A percentile compares a stretch with the other conserved stretches of the same genome.
Evolutionary conservation across 1,284 basidiomycete genomes (phyloP).

Genomic region (Filobasidium uniguttulatum): DNA sequence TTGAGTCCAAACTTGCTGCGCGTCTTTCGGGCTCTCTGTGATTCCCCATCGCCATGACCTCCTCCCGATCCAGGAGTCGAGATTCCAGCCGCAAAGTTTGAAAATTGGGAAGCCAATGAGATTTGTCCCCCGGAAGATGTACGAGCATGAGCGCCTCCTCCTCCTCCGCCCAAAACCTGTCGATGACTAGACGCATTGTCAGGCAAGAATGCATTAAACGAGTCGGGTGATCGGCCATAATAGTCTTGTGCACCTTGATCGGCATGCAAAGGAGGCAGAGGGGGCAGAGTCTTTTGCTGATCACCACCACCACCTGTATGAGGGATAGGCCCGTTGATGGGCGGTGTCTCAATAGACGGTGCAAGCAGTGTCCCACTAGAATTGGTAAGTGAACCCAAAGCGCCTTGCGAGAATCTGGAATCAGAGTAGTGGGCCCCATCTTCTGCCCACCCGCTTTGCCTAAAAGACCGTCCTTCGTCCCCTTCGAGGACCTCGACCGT

Average conservation of each 20-base stretch:
- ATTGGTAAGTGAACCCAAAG: conserved; percentile 1
- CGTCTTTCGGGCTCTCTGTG: neutral
- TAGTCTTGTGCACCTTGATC: neutral
- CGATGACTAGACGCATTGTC: neutral
- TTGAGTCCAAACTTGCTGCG: conserved; percentile 5
- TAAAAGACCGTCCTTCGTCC: neutral
- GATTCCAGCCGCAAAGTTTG: too few species aligned
- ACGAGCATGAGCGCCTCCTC: neutral
- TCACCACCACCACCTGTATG: neutral
- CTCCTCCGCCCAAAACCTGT: neutral
- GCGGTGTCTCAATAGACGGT: conserved; percentile 7
- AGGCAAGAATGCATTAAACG: conserved; percentile 1
- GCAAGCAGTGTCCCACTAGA: conserved; percentile 6
- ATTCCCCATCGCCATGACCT: neutral
- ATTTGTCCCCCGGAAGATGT: conserved; percentile 2
- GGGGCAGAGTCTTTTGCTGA: conserved; percentile 7
- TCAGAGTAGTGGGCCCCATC: neutral
- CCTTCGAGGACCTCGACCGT: conserved; percentile 4
- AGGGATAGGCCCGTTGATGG: neutral
- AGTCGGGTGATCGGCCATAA: neutral
- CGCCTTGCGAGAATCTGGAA: neutral
- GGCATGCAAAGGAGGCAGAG: neutral
- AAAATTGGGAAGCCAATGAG: neutral
- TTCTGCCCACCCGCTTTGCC: neutral
- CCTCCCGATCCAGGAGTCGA: too few species aligned